Base-by-base conservation (phyloP, 257 asterid genomes). In the Solanum virginianum region DNA sequence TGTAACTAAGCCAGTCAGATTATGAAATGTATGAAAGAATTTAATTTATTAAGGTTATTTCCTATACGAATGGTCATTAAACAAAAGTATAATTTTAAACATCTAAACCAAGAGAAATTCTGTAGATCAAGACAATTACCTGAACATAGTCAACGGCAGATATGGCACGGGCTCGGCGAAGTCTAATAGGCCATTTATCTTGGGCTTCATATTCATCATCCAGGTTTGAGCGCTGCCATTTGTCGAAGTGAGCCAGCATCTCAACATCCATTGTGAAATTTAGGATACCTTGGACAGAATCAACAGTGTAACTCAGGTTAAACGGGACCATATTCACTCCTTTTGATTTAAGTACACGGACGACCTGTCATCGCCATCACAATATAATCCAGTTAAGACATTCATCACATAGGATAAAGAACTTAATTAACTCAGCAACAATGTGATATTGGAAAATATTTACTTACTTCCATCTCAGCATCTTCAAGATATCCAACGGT, bases 191-290 rank as follows among this genome's bases (percentile, higher is more conserved):
- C 99, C 99, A 97, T 70, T 97, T 98, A 85, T 95, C 97, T 88
- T 94, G 98, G 85, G 95, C 98, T 92, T 97, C 99, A 68, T 89
- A 97, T 54, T 92, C 93, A 84, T 94, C 97, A 86, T 97, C 98
- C 87, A 80, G 87, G 81, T 92, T 92, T 17, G 92, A 82, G 13
- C 96, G 94, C 85, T 95, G 99, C 98, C 99, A 97, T 88, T 97
- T 92, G 47, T 97, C 98, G 2, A 97, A 97, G 89, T 97, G 99
- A 77, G 97, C 92, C 92, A 97, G 83, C 98, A 94, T 92, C 86
- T 97, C 99, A 5, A 95, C 95, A 71, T 93, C 97, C 99, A 97
- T 97, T 4, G 98, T 95, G 90, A 97, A 93, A 91, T 94, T 97
- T 32, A 97, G 54, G 84, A 97, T 94, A 62, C 98, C 99, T 95